Percentiles rank a stretch among this genome's conserved stretches.
phyloP scores from a whole-genome alignment of 257 asterid species.

The Nicotiana undulata region DNA sequence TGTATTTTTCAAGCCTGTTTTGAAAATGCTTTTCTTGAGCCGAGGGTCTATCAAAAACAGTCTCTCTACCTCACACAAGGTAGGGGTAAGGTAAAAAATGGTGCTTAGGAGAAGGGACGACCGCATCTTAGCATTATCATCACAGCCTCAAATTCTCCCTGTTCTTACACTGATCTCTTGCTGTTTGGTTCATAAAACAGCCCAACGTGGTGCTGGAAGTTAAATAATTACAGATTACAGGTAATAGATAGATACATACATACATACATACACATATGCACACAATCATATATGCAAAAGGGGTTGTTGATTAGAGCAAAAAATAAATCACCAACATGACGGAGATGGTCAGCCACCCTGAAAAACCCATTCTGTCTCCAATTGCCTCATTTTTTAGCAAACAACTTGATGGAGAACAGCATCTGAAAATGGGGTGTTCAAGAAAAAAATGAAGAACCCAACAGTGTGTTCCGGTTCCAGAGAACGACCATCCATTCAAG shows the following conservation, averaged over 20 bases:
- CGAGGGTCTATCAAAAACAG: no score
- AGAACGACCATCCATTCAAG: not conserved
- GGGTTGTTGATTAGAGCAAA: not conserved
- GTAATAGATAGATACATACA: no score
- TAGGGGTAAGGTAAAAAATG: no score
- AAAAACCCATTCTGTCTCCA: not conserved
- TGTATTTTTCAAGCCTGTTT: no score
- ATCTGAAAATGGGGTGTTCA: not conserved
- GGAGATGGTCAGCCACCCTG: not conserved
- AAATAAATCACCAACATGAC: not conserved
- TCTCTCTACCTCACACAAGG: no score
- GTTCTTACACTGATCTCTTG: no score
- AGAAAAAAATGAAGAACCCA: not conserved
- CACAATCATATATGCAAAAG: not conserved
- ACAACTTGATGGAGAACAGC: not conserved
- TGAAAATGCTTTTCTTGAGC: no score
- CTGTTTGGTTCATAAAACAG: no score
- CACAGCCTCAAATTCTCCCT: not conserved
- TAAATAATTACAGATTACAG: no score
- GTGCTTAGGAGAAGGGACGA: not conserved
- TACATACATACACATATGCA: no score
- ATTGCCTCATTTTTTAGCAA: not conserved
- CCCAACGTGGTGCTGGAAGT: no score
- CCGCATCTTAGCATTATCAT: not conserved
- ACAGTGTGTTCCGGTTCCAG: not conserved